Evolutionary conservation across 1,139 yeast genomes (phyloP), one percentile per base, ranked within the genome.

Genomic region (Hyphopichia wangnamkhiaoensis): DNA sequence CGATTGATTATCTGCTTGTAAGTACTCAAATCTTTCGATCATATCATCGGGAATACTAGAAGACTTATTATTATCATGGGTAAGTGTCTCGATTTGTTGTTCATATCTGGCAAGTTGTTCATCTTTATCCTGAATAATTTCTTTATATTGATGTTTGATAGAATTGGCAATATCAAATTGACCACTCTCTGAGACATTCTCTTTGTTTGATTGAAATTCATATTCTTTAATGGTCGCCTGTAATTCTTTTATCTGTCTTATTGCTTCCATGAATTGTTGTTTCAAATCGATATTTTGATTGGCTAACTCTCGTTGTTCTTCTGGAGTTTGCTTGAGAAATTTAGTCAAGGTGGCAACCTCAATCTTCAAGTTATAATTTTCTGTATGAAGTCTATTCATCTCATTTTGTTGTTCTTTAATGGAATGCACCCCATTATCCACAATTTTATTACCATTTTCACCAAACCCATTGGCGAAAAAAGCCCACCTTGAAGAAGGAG

Each of bases 361-460:
- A 31, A 84, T 70, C 52, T 79, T 78, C 48, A 85, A 65, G 47
- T 80, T 76, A 52, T 81, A 76, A 48, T 83, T 84, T 40, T 84
- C 90, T 20, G 75, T 70, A 45, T 78, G 73, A 34, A 83, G 62
- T 37, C 65, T 65, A 34, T 76, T 68, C 29, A 77, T 63, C 33
- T 71, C 66, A 34, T 72, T 71, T 47, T 78, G 80, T 49, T 81
- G 86, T 45, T 73, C 80, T 44, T 71, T 77, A 12, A 83, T 62
- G 2, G 71, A 61, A 17, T 61, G 56, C 25, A 47, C 39, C 2
- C 73, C 71, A 33, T 59, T 57, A 37, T 35, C 38, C 8, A 35
- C 38, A 14, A 35, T 23, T 15, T 31, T 30, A n/a, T 19, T n/a
- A 8, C 13, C 20, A 9, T 17, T 10, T n/a, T 25, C 25, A 21